Evolutionary conservation across 2,329 filamentous ascomycete genomes (phyloP).

Genomic region (Arthrobotrys pseudoclavata): DNA sequence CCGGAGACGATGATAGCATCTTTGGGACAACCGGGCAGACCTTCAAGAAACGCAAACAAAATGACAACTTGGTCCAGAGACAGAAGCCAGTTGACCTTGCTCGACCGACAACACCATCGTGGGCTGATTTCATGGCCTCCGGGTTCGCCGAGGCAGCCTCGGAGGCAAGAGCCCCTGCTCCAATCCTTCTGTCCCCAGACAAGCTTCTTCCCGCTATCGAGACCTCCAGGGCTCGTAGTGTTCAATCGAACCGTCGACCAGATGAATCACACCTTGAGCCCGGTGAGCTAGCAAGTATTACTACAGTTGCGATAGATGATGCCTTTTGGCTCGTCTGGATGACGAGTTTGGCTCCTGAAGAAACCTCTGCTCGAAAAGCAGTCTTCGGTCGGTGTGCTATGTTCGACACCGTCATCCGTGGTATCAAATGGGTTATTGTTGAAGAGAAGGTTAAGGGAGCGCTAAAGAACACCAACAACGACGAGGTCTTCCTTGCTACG

Average conservation of each 20-base stretch:
- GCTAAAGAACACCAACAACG: conserved; percentile 80
- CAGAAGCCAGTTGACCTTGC: conserved; percentile 72
- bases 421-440: conserved; percentile 85
- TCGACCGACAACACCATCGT: conserved; percentile 93
- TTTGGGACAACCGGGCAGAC: conserved; percentile 71
- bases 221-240: conserved; percentile 80
- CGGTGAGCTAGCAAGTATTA: conserved; percentile 94
- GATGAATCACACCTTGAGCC: conserved; percentile 80
- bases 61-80: conserved; percentile 23
- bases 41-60: conserved; percentile 69
- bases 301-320: conserved; percentile 86
- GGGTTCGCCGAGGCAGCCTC: conserved; percentile 83
- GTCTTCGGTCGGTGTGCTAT: conserved; percentile 94
- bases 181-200: conserved; percentile 87
- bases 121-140: conserved; percentile 96
- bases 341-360: conserved; percentile 91
- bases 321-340: conserved; percentile 99
- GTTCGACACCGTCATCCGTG: conserved; percentile 85
- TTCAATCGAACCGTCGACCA: conserved; percentile 86
- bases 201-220: conserved; percentile 90
- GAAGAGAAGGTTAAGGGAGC: conserved; percentile 92
- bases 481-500: conserved; percentile 90
- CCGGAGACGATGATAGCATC: conserved; percentile 68
- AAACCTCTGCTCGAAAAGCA: conserved; percentile 85
- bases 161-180: conserved; percentile 74